A percentile compares a stretch with the other conserved stretches of the same genome.
Conservation (phyloP, 139 green algal species). For the Tetratostichococcus sp. region DNA sequence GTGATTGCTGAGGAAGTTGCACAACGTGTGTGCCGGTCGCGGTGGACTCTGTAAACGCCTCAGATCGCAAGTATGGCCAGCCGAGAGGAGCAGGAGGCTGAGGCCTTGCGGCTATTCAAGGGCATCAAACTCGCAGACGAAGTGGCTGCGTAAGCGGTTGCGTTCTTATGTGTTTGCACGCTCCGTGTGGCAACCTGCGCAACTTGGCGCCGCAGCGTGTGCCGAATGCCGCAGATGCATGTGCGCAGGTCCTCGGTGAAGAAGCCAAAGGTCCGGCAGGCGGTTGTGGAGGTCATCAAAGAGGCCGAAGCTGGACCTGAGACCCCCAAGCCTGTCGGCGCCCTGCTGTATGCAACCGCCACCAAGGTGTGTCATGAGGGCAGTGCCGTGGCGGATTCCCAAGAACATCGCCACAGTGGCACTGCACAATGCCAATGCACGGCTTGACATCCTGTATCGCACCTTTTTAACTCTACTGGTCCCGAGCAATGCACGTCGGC, state of each 20-base stretch:
- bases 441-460: no score
- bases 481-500: no score
- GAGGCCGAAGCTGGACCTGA: conserved; percentile 59
- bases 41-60: no score
- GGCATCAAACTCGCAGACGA: conserved; percentile 63
- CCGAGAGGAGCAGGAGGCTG: conserved; percentile 36
- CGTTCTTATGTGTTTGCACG: no score
- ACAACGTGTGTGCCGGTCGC: no score
- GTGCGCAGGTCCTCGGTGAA: conserved; percentile 56
- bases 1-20: no score
- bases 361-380: conserved; percentile 52
- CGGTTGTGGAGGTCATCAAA: conserved; percentile 66
- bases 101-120: conserved; percentile 45
- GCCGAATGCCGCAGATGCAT: not conserved
- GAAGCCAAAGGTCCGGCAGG: conserved; percentile 73
- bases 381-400: no score
- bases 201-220: no score
- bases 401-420: not conserved
- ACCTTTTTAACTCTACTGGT: no score
- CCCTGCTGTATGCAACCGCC: conserved; percentile 74
- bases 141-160: no score
- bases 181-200: no score
- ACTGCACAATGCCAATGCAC: no score
- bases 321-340: conserved; percentile 67
- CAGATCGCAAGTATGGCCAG: conserved; percentile 11